Evolutionary conservation across 306 rosid genomes (phyloP), one percentile per base, ranked within the genome.

Genomic region (Prosopis cineraria): DNA sequence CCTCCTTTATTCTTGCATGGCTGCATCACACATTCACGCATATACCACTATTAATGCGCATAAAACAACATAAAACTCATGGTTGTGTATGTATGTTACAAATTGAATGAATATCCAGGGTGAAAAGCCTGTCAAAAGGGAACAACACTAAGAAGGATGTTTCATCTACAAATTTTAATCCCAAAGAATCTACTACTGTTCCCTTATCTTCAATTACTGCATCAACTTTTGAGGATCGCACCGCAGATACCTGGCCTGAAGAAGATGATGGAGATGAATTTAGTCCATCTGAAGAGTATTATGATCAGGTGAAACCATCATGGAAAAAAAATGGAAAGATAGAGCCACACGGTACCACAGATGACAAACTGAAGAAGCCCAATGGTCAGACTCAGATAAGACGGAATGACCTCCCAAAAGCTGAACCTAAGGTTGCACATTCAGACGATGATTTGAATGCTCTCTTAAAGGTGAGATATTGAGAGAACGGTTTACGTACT

Each of bases 61-160:
- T 36, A 47, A 29, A 29, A 64, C 22, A 58, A 66, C 37, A 33
- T 75, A 70, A 60, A 73, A 70, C 29, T 71, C 8, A 78, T 65
- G 20, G 36, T 52, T 68, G 55, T 62, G 55, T 52, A 68, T 47
- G 58, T 24, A 56, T 68, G 73, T 50, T 72, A 53, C 74, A 68
- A 75, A 63, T 39, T 45, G 39, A 83, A 60, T 75, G 75, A 67
- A 50, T 44, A 44, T 83, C 47, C 86, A 96, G 99, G 89, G 99
- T 96, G 76, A 96, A 96, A 85, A 96, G 98, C 82, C 86, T 96
- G 64, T 96, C 99, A 0, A 96, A 96, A 79, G 96, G 98, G 71
- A 93, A 74, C 85, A 96, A 78, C 81, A 79, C 88, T 2, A 96
- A 96, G 90, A 96, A 93, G 87, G 98, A 96, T 63, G 79, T 83